Conservation (phyloP, 2,329 filamentous ascomycete genomes). For the Hirsutella rhossiliensis region DNA sequence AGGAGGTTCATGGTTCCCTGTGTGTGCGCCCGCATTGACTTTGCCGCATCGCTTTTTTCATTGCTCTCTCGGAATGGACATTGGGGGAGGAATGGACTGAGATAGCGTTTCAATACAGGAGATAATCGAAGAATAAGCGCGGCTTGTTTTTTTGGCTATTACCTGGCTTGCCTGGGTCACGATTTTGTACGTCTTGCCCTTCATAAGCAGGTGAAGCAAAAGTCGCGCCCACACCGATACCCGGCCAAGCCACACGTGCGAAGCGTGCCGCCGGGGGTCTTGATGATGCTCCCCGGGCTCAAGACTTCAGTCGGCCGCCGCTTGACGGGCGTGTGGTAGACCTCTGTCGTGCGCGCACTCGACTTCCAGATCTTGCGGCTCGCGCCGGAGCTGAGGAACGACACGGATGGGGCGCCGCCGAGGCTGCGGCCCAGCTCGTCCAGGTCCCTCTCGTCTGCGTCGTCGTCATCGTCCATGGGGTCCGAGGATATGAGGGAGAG, state of each 20-base stretch:
- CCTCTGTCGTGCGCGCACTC: slow-evolving; percentile 15
- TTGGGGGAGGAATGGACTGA: slow-evolving; percentile 2
- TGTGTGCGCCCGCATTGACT: not conserved
- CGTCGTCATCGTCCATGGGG: slow-evolving; percentile 18
- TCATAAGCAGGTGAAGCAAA: slow-evolving; percentile 45
- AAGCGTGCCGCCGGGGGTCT: slow-evolving; percentile 37
- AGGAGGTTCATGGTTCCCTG: slow-evolving; percentile 1
- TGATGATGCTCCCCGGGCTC: slow-evolving; percentile 16
- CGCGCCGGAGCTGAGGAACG: slow-evolving; percentile 7
- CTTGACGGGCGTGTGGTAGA: slow-evolving; percentile 14
- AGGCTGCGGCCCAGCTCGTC: slow-evolving; percentile 15
- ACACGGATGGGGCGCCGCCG: slow-evolving; percentile 2
- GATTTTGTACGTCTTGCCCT: not conserved
- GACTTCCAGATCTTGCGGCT: slow-evolving; percentile 16
- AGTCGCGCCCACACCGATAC: slow-evolving; percentile 42
- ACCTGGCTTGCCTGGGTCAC: not conserved
- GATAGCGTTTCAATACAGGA: slow-evolving; percentile 1
- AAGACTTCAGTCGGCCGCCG: slow-evolving; percentile 8
- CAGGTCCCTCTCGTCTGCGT: slow-evolving; percentile 3
- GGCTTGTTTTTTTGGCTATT: no score
- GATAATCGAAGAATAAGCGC: not conserved
- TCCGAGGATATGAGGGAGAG: slow-evolving; percentile 28
- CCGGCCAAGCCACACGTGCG: slow-evolving; percentile 42
- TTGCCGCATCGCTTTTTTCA: not conserved
- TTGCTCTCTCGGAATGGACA: slow-evolving; percentile 7